These are phyloP conservation scores for Penicillium canariense DNA, from an alignment of 495 filamentous ascomycete species.

Conservation along the genomic window DNA sequence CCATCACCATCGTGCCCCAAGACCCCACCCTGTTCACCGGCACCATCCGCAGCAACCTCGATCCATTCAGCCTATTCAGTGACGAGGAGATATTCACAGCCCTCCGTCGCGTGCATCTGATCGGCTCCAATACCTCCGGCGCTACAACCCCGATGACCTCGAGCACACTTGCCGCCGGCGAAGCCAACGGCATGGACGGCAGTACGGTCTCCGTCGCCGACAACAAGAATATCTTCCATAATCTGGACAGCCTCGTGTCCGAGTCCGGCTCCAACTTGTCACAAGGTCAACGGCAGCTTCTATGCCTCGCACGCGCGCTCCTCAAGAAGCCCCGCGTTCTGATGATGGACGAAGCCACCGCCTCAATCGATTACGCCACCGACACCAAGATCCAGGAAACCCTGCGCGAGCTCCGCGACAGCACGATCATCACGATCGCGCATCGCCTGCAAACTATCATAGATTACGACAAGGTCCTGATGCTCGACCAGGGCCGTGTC, in stretches of 20 bases:
- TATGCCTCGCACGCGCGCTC: slow-evolving; percentile 91
- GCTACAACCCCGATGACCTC: slow-evolving; percentile 43
- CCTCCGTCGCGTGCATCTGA: slow-evolving; percentile 86
- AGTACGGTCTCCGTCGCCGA: slow-evolving; percentile 37
- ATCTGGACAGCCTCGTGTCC: slow-evolving; percentile 77
- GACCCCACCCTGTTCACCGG: slow-evolving; percentile 97
- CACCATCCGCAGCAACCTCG: slow-evolving; percentile 91
- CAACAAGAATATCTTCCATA: slow-evolving; percentile 95
- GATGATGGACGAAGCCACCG: slow-evolving; percentile 99
- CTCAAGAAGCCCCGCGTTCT: slow-evolving; percentile 89
- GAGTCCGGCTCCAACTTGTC: slow-evolving; percentile 96
- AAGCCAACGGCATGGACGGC: slow-evolving; percentile 44
- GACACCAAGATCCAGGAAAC: slow-evolving; percentile 96
- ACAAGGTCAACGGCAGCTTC: slow-evolving; percentile 91
- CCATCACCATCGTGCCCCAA: slow-evolving; percentile 97
- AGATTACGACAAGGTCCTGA: slow-evolving; percentile 98
- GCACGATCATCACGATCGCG: slow-evolving; percentile 97
- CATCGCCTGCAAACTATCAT: slow-evolving; percentile 95
- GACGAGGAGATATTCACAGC: slow-evolving; percentile 89
- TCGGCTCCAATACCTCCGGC: slow-evolving; percentile 58
- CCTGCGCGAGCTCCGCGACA: slow-evolving; percentile 77
- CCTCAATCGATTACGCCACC: slow-evolving; percentile 95
- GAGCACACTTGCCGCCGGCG: slow-evolving; percentile 28
- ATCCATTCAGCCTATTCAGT: slow-evolving; percentile 88
- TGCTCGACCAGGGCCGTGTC: slow-evolving; percentile 85